Percentiles rank a stretch among this genome's conserved stretches.
Conservation (phyloP, 768 basidiomycete genomes). For the Mycena sanguinolenta region DNA sequence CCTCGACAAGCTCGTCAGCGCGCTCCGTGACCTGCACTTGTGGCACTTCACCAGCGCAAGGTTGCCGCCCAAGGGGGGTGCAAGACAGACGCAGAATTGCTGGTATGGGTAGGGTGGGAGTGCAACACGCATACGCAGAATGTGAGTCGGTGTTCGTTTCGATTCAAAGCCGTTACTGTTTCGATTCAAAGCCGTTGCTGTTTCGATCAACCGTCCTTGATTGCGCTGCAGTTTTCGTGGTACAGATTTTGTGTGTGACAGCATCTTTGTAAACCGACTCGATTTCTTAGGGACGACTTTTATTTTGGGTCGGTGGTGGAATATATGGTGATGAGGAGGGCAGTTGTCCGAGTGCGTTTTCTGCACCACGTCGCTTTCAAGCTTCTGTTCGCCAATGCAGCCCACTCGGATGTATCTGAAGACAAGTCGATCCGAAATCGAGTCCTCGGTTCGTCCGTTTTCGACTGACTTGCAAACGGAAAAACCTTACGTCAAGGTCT, state of each 20-base stretch:
- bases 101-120: conserved; percentile 34
- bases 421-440: no score
- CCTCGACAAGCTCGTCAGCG: conserved; percentile 23
- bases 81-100: conserved; percentile 31
- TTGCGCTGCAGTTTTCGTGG: not conserved
- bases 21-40: conserved; percentile 19
- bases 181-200: no score
- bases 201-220: no score
- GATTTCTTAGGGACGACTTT: not conserved
- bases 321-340: not conserved
- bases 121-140: conserved; percentile 31
- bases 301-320: not conserved
- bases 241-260: not conserved
- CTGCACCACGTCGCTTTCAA: no score
- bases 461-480: no score
- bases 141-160: conserved; percentile 16
- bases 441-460: no score
- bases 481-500: no score
- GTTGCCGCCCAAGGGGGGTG: conserved; percentile 26
- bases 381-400: no score
- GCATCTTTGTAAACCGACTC: conserved; percentile 15
- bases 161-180: no score
- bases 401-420: no score
- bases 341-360: not conserved
- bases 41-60: conserved; percentile 22